Base-by-base conservation (phyloP, 306 rosid genomes). In the Comarum palustre region DNA sequence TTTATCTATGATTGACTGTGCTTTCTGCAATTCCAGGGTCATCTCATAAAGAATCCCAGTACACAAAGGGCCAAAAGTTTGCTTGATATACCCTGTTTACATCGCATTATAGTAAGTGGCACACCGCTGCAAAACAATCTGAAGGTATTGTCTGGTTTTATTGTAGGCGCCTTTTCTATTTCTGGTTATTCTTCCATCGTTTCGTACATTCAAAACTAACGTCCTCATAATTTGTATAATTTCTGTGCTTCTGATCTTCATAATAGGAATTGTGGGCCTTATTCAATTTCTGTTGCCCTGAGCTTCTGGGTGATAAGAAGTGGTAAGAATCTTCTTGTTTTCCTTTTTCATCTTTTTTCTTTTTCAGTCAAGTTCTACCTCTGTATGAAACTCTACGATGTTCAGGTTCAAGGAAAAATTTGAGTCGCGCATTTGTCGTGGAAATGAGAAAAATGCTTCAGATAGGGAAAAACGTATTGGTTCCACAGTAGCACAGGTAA, bases 31-130 rank as follows among this genome's bases (percentile, higher is more conserved):
- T 45, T 79, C 66, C 64, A 93, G 98, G 98, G 98, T 19, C 98
- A 93, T 79, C 93, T 93, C 68, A 81, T 93, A 85, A 93, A 93
- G 83, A 93, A 93, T 78, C 98, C 98, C 46, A 90, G 88, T 82
- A 93, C 98, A 25, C 98, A 93, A 76, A 87, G 98, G 62, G 97
- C 97, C 81, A 89, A 93, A 89, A 90, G 97, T 85, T 86, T 93
- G 86, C 97, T 89, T 7, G 94, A 87, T 79, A 90, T 90, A 81
- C 91, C 97, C 29, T 75, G 98, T 79, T 86, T 87, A 31, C 90
- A 86, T 82, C 90, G 98, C 74, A 90, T 93, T 70, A 72, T 90
- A 71, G 90, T 93, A 32, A 90, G 97, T 50, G 98, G 98, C 63
- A 93, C 96, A 3, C 98, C 97, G 32, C 81, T 93, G 76, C 98